Evolutionary conservation across 768 basidiomycete species (phyloP).

Genomic region (Boletus subcaerulescens): DNA sequence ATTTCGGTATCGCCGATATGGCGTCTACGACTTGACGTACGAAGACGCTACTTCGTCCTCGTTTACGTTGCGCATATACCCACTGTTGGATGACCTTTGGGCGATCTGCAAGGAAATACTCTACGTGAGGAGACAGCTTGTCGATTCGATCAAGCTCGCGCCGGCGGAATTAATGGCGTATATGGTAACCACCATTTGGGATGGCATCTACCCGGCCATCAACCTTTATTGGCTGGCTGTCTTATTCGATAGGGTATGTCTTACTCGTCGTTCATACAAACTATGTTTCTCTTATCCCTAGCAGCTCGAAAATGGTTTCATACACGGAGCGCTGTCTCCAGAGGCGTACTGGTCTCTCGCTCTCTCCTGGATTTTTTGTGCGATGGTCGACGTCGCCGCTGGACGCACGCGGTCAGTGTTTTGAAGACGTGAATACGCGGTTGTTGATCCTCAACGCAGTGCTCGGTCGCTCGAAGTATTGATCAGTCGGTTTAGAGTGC

Average conservation of each 20-base stretch:
- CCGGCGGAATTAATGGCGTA: conserved; percentile 21
- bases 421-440: neutral
- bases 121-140: conserved; percentile 5
- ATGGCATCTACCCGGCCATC: conserved; percentile 31
- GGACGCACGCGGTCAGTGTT: conserved; percentile 21
- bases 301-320: conserved; percentile 15
- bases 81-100: neutral
- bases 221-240: conserved; percentile 34
- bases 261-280: neutral
- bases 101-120: conserved; percentile 1
- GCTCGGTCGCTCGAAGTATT: conserved; percentile 19
- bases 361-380: conserved; percentile 27
- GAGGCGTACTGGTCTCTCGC: conserved; percentile 21
- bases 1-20: conserved; percentile 15
- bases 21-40: conserved; percentile 24
- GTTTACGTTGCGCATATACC: neutral
- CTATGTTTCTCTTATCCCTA: neutral
- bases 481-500: conserved; percentile 33
- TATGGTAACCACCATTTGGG: conserved; percentile 30
- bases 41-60: conserved; percentile 9
- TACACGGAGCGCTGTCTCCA: neutral
- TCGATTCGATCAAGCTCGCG: conserved; percentile 20
- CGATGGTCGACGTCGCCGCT: conserved; percentile 21
- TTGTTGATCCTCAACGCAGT: conserved; percentile 11
- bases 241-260: conserved; percentile 28